These are phyloP conservation scores for Leccinum fibrillosum DNA, from an alignment of 768 basidiomycete species.

Conservation along the genomic window DNA sequence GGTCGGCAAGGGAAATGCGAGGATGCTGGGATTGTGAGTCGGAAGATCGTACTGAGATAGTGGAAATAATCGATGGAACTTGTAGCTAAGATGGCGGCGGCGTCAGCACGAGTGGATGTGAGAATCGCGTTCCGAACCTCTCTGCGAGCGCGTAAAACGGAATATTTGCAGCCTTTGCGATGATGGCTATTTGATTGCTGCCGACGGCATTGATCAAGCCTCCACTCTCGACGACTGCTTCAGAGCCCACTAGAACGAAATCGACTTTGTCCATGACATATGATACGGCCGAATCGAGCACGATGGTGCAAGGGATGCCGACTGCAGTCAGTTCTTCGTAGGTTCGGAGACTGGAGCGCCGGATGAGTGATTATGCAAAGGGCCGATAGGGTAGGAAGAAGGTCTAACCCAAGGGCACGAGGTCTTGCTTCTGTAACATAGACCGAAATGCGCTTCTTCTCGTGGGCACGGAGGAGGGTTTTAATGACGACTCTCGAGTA, in stretches of 20 bases:
- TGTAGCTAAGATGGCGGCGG: constrained; percentile 57
- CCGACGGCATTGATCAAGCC: constrained; percentile 91
- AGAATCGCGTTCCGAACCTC: constrained; percentile 49
- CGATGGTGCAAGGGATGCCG: constrained; percentile 93
- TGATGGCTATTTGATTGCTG: constrained; percentile 94
- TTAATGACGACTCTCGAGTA: constrained; percentile 96
- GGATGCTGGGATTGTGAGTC: constrained; percentile 70
- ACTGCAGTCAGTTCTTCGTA: constrained; percentile 79
- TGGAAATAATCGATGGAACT: constrained; percentile 95
- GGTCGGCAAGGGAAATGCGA: constrained; percentile 57
- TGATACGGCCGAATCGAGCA: constrained; percentile 94
- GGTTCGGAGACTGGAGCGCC: constrained; percentile 72
- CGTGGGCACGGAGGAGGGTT: constrained; percentile 85
- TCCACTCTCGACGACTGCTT: constrained; percentile 97
- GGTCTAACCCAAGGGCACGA: constrained; percentile 75
- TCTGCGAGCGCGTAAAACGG: constrained; percentile 96
- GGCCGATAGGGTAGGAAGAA: constrained; percentile 1
- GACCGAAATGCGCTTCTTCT: constrained; percentile 91
- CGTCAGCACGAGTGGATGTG: constrained; percentile 18
- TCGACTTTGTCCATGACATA: constrained; percentile 97
- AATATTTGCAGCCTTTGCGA: constrained; percentile 91
- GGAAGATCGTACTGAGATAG: constrained; percentile 88
- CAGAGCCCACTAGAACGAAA: constrained; percentile 93
- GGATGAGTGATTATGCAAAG: constrained; percentile 4
- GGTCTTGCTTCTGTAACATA: constrained; percentile 97